Base-by-base conservation (phyloP, 2,329 filamentous ascomycete genomes). In the Venturiaceae sp. region DNA sequence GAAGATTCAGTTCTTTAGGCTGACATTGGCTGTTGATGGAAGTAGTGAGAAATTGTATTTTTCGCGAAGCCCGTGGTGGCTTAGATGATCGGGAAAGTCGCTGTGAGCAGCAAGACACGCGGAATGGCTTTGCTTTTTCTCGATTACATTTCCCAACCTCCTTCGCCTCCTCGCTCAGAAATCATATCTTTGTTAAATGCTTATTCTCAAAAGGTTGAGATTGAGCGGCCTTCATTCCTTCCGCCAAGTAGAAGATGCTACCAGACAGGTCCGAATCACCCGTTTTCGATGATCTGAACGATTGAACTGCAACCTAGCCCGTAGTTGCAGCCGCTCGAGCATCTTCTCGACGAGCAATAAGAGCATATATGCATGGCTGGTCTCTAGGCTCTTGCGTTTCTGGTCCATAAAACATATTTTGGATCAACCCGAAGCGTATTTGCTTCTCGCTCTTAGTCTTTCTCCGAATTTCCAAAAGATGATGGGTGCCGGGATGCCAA, bases 381-480 rank as follows among this genome's bases (percentile, higher is more conserved):
- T 3, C 11, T 16, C 37, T n/a, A 39, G 21, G 11, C 37, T 39
- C 14, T n/a, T n/a, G n/a, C n/a, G n/a, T n/a, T n/a, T n/a, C n/a
- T n/a, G n/a, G n/a, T n/a, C n/a, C n/a, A n/a, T n/a, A n/a, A n/a
- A n/a, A n/a, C n/a, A n/a, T n/a, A n/a, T n/a, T n/a, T n/a, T n/a
- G n/a, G 39, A 39, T 44, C 39, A 44, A 21, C n/a, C 39, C 3
- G 39, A 9, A 13, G 78, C 78, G 66, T 74, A 81, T 21, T 73
- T 69, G 67, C 77, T 80, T 66, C 68, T 73, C 60, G 63, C 71
- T 62, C 79, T 69, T 65, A 82, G 60, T 54, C 52, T 63, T 66
- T 73, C 72, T 0, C 79, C 79, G 66, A 69, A 80, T 55, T 67
- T 75, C 78, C 77, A 81, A 55, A 82, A 62, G 58, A 81, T 64